Percentiles rank a stretch among this genome's conserved stretches.
These are phyloP conservation scores for Colletotrichum tropicale DNA, from an alignment of 2,329 filamentous ascomycete species.

Conservation along the genomic window DNA sequence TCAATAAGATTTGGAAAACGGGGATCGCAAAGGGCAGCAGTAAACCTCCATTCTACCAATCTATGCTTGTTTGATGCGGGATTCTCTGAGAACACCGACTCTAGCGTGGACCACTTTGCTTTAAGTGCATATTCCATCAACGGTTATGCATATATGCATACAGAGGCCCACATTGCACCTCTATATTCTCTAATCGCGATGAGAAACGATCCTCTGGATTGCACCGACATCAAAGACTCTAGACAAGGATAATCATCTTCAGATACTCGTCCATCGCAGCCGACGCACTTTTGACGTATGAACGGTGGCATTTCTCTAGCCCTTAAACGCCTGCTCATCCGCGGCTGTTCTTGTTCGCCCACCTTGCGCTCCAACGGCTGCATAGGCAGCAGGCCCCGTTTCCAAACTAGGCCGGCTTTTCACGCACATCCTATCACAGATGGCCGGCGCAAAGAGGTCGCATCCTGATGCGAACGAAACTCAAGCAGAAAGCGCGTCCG, in stretches of 20 bases:
- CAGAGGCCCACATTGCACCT: not conserved
- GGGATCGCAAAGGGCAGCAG: not conserved
- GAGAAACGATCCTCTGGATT: not conserved
- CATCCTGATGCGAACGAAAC: not conserved
- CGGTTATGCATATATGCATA: not conserved
- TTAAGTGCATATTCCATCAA: accelerated
- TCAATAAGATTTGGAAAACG: not conserved
- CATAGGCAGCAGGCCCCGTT: not conserved
- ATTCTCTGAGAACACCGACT: not conserved
- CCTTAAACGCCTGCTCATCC: accelerated
- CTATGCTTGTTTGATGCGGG: not conserved
- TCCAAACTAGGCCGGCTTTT: too few species aligned
- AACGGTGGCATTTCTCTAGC: not conserved
- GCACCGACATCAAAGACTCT: not conserved
- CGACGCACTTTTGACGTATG: not conserved
- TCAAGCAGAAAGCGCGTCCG: not conserved
- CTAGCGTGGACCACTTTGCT: not conserved
- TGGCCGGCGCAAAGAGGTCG: not conserved
- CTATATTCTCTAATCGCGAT: not conserved
- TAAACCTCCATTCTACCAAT: not conserved
- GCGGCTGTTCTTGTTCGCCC: not conserved
- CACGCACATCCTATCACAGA: not conserved
- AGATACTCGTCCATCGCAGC: not conserved
- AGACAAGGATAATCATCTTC: not conserved
- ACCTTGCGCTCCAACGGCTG: not conserved